Evolutionary conservation across 2,329 filamentous ascomycete species (phyloP), one percentile per base, ranked within the genome.

Genomic region (Byssothecium circinans): DNA sequence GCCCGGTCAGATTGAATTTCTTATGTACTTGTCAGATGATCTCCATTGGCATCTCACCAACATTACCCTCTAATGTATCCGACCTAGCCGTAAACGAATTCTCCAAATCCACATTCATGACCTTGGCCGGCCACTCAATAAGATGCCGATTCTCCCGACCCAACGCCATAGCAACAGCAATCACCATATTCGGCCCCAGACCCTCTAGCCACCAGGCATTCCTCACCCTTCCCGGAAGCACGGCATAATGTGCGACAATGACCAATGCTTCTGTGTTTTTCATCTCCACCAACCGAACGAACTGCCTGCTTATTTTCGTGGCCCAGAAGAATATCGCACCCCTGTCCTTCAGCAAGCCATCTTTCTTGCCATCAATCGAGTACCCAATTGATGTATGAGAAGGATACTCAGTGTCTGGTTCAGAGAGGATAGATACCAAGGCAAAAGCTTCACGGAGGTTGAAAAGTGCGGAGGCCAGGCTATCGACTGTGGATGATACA

Each of bases 231-330:
- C 65, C 65, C 1, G 68, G 58, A 14, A 74, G 47, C 4, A 73
- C 59, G 15, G 69, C 70, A 43, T 67, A 74, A 43, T 74, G 62
- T 8, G 69, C 70, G 8, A 73, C 49, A 15, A 74, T 61, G 20
- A 73, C 62, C 12, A 74, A 49, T 1, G 69, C 69, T 15, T 67
- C 58, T 1, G 52, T 46, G 23, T 70, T 62, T 41, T 64, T 64
- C 32, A 55, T 44, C 25, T 65, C 62, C 19, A 72, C 46, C 14
- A 68, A 49, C 14, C 53, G 43, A 2, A 69, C 60, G 25, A 67
- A 69, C 11, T 65, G 60, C 10, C 60, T 57, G 11, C 61, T 59
- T 8, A 69, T 60, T 2, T 52, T 49, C 2, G 60, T 49, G 0
- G 60, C 57, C 67, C 67, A 70, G 4, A 66, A 57, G 20, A 69